phyloP scores from a whole-genome alignment of 495 filamentous ascomycete genomes.

The Gamarada debralockiae region DNA sequence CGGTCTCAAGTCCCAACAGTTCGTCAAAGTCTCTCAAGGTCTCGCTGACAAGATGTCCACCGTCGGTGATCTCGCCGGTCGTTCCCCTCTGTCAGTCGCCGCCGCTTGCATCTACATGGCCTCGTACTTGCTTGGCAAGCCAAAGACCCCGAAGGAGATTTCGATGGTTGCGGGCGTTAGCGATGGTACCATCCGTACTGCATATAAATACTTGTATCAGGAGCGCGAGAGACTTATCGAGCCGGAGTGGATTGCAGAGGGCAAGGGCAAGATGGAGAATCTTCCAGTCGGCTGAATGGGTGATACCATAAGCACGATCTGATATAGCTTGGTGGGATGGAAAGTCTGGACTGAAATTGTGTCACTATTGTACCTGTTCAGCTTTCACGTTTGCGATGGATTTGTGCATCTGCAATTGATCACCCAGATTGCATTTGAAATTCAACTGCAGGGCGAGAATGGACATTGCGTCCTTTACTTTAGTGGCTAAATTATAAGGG shows the following conservation, averaged over 20 bases:
- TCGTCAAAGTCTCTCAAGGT: slow-evolving; percentile 66
- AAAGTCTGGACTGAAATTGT: background rate
- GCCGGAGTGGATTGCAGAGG: slow-evolving; percentile 66
- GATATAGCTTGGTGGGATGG: background rate
- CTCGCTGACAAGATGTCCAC: slow-evolving; percentile 70
- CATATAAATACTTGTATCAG: slow-evolving; percentile 81
- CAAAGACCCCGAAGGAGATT: slow-evolving; percentile 82
- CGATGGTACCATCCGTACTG: slow-evolving; percentile 92
- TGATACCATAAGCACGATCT: slow-evolving; percentile 12
- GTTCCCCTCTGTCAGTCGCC: slow-evolving; percentile 90
- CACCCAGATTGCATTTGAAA: slow-evolving; percentile 12
- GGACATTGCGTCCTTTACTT: slow-evolving; percentile 11
- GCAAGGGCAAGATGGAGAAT: slow-evolving; percentile 62
- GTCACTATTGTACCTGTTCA: background rate
- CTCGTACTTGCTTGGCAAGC: slow-evolving; percentile 72
- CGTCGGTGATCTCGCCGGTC: slow-evolving; percentile 77
- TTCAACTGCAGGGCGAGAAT: slow-evolving; percentile 10
- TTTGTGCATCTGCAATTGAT: slow-evolving; percentile 7
- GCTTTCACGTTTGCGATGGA: slow-evolving; percentile 14
- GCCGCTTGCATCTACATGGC: slow-evolving; percentile 96
- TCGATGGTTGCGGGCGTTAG: slow-evolving; percentile 77
- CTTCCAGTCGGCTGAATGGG: slow-evolving; percentile 49
- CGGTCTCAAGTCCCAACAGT: slow-evolving; percentile 55
- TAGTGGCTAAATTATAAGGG: background rate
- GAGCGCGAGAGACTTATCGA: slow-evolving; percentile 71